phyloP scores from a whole-genome alignment of 345 rosid species.

The Corymbia maculata region DNA sequence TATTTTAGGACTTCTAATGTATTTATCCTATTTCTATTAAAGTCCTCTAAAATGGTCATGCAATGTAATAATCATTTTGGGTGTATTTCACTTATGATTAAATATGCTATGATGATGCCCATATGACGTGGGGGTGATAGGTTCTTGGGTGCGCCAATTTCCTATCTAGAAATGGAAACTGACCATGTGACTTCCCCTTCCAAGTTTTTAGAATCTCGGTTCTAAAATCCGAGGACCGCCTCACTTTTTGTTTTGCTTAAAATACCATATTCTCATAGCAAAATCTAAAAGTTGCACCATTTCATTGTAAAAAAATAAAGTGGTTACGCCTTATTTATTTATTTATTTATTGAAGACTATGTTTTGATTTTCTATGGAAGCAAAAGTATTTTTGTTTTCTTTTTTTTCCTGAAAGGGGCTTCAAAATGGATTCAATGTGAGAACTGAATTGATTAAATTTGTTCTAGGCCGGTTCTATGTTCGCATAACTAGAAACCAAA shows the following conservation, averaged over 20 bases:
- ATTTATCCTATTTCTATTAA: neutral
- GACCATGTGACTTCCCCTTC: neutral
- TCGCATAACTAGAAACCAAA: neutral
- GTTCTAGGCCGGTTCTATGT: neutral
- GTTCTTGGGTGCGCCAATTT: neutral
- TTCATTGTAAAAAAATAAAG: neutral
- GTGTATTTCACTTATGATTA: neutral
- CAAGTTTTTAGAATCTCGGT: neutral
- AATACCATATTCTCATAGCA: neutral
- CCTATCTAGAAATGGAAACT: neutral
- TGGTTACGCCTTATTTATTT: neutral
- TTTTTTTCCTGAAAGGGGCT: neutral
- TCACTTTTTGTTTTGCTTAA: neutral
- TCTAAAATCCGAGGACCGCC: fast-evolving
- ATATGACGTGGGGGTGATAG: neutral
- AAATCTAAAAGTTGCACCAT: neutral
- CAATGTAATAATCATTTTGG: neutral
- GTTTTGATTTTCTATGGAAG: neutral
- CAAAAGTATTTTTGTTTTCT: neutral
- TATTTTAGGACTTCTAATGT: too few relatives aligned
- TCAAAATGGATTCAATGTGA: too few relatives aligned
- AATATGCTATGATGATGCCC: neutral
- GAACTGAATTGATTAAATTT: neutral
- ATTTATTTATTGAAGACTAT: neutral
- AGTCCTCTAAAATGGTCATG: neutral